phyloP scores from a whole-genome alignment of 2,329 filamentous ascomycete genomes.

The Aspergillus sergii region DNA sequence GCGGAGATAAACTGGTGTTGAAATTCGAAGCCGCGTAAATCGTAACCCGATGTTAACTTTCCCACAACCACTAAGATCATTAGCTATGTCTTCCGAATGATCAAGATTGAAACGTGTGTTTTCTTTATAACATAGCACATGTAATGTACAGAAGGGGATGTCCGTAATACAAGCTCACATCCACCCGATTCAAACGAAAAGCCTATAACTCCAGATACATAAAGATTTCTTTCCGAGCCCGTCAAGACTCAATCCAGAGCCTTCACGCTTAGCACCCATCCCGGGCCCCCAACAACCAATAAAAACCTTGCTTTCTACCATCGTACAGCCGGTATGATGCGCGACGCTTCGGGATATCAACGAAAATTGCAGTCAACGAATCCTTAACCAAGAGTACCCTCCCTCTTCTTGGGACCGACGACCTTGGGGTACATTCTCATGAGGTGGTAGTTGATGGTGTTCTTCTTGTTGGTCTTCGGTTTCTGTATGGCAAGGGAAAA shows the following conservation, averaged over 20 bases:
- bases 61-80: neutral
- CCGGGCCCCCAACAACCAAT: neutral
- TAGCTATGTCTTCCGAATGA: neutral
- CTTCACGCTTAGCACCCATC: neutral
- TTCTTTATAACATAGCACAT: constrained; percentile 6
- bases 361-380: neutral
- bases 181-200: constrained; percentile 11
- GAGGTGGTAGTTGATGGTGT: constrained; percentile 89
- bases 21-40: constrained; percentile 48
- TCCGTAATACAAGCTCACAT: constrained; percentile 7
- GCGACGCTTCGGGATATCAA: constrained; percentile 9
- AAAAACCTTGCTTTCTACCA: neutral
- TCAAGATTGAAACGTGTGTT: neutral
- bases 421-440: constrained; percentile 74
- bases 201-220: constrained; percentile 17
- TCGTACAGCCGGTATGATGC: neutral
- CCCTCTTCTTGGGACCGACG: constrained; percentile 70
- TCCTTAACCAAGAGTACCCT: constrained; percentile 44
- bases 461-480: constrained; percentile 63
- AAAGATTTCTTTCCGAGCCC: neutral
- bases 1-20: constrained; percentile 60
- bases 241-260: constrained; percentile 10
- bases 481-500: constrained; percentile 47
- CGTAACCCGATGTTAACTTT: neutral
- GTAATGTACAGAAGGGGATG: constrained; percentile 30